Evolutionary conservation across 2,329 filamentous ascomycete genomes (phyloP), one percentile per base, ranked within the genome.

Genomic region (Pseudopithomyces maydicus): DNA sequence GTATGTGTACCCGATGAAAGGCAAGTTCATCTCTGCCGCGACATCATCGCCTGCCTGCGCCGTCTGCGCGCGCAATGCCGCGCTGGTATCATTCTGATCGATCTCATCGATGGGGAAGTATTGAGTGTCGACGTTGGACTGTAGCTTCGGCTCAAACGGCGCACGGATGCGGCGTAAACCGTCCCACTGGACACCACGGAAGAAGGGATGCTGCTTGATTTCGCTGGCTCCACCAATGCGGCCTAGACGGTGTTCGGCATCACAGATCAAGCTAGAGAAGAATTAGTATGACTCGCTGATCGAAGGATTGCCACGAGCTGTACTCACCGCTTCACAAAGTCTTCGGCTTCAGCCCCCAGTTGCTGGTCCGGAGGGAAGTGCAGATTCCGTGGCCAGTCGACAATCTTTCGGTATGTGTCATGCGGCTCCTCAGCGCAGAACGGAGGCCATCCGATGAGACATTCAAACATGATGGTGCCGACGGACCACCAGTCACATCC

Each of bases 51-150:
- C 83, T 50, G 87, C 86, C 69, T 88, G 84, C 58, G 89, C 88
- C 48, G 91, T 91, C 77, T 96, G 91, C 19, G 91, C 91, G 74
- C 92, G 90, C 70, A 97, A 85, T 64, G 91, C 85, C 22, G 92
- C 95, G 54, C 90, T 92, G 63, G 92, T 97, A 76, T 97, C 93
- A 54, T 92, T 94, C 81, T 98, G 94, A 69, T 96, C 92, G 73
- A 99, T 97, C 78, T 99, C 95, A 73, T 99, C 95, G 51, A 92
- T 97, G 10, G 95, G 95, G 87, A 99, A 99, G 82, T 99, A 98
- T 45, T 93, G 94, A 19, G 95, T 97, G 74, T 99, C 95, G 69
- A 97, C 90, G 76, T 95, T 95, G 61, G 92, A 96, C 58, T 90
- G 90, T 63, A 99, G 83, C 71, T 92, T 92, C 2, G 95, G 95